Percentiles rank a stretch among this genome's conserved stretches.
Conservation (phyloP, 129 eudicot species). For the Arctium lappa region DNA sequence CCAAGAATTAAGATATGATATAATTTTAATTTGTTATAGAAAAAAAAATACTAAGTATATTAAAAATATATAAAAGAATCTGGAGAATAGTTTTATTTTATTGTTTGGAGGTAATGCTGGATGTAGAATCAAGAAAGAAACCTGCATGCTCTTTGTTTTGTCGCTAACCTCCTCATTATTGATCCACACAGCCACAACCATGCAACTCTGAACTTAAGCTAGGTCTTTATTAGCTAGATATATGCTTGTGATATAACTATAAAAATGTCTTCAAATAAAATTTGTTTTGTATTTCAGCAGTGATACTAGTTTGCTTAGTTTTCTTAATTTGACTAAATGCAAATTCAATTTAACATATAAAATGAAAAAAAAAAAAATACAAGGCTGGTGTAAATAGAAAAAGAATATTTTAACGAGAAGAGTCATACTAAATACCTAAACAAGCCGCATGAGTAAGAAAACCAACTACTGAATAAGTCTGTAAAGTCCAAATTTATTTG, state of each 20-base stretch:
- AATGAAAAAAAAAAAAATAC: neutral
- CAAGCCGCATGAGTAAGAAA: too few relatives aligned
- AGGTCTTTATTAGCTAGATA: too few relatives aligned
- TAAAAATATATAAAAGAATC: neutral
- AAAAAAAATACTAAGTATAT: too few relatives aligned
- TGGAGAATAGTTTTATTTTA: neutral
- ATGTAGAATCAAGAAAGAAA: constrained; percentile 37
- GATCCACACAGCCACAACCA: neutral
- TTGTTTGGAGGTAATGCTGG: constrained; percentile 22
- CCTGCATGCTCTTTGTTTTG: constrained; percentile 26
- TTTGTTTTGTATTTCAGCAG: neutral
- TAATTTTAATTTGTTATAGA: neutral
- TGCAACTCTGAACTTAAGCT: neutral
- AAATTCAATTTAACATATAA: too few relatives aligned
- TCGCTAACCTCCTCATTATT: constrained; percentile 26
- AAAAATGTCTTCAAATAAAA: neutral
- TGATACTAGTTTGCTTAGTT: neutral
- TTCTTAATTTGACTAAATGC: neutral
- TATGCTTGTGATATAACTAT: too few relatives aligned
- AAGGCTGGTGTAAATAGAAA: too few relatives aligned
- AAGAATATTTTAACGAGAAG: neutral
- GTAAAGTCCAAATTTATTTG: too few relatives aligned
- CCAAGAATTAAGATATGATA: neutral
- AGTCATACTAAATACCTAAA: neutral
- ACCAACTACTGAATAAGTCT: too few relatives aligned